Percentiles rank a stretch among this genome's conserved stretches.
Conservation (phyloP, 805 yeast genomes). For the Sporopachydermia lactativora region DNA sequence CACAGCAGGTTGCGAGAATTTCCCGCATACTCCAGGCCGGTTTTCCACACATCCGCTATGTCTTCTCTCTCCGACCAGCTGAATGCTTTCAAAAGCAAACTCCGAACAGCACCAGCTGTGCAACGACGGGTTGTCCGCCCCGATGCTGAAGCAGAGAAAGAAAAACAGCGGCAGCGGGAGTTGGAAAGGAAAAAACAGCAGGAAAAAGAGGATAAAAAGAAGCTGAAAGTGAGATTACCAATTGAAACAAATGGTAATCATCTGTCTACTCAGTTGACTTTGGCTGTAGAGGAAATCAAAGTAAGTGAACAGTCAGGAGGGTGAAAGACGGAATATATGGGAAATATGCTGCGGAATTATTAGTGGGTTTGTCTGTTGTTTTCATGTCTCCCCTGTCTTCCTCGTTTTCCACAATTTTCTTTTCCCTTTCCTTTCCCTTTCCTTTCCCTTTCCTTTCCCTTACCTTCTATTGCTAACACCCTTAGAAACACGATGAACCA, state of each 20-base stretch:
- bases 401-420: not conserved
- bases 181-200: constrained; percentile 16
- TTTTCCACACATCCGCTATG: constrained; percentile 3
- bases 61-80: constrained; percentile 25
- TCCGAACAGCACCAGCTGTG: constrained; percentile 43
- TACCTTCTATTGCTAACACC: not conserved
- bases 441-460: not conserved
- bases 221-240: constrained; percentile 4
- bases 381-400: no score
- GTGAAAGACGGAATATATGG: constrained; percentile 2
- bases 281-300: constrained; percentile 86
- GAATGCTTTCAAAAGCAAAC: constrained; percentile 49
- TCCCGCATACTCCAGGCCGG: no score
- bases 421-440: not conserved
- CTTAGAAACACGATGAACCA: constrained; percentile 42
- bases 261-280: constrained; percentile 71
- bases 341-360: no score
- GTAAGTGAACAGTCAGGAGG: constrained; percentile 15
- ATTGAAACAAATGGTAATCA: constrained; percentile 30
- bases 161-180: constrained; percentile 10
- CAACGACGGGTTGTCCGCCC: constrained; percentile 15
- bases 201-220: constrained; percentile 10
- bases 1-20: no score
- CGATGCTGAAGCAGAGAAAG: constrained; percentile 15
- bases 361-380: no score